Conservation (phyloP, 768 basidiomycete genomes). For the Psilocybe cyanescens region DNA sequence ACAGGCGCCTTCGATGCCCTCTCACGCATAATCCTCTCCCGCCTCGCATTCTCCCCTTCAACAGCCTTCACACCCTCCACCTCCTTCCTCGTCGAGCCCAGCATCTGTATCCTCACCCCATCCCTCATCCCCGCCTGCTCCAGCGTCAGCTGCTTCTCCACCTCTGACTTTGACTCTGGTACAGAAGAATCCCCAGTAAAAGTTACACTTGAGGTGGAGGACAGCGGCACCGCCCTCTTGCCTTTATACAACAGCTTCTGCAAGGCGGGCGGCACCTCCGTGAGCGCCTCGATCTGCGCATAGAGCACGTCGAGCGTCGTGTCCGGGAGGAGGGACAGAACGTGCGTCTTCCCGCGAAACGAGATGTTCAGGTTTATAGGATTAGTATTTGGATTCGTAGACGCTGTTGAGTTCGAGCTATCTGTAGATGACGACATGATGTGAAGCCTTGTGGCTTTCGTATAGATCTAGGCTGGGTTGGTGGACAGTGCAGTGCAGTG, state of each 20-base stretch:
- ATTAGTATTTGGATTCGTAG: slow-evolving; percentile 6
- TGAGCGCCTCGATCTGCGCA: slow-evolving; percentile 59
- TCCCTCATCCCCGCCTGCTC: slow-evolving; percentile 58
- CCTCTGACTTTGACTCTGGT: neutral
- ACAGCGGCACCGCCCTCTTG: slow-evolving; percentile 39
- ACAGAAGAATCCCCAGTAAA: too few relatives aligned
- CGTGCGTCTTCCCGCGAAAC: slow-evolving; percentile 52
- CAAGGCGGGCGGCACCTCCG: slow-evolving; percentile 61
- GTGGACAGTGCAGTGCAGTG: neutral
- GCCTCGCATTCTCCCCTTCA: slow-evolving; percentile 60
- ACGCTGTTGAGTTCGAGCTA: neutral
- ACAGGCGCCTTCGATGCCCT: slow-evolving; percentile 57
- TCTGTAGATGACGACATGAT: neutral
- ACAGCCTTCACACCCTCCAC: slow-evolving; percentile 54
- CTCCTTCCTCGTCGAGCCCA: slow-evolving; percentile 67
- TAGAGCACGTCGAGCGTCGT: slow-evolving; percentile 57
- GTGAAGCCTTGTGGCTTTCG: too few relatives aligned
- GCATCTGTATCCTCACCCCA: slow-evolving; percentile 70
- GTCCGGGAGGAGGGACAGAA: slow-evolving; percentile 51
- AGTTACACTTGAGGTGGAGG: too few relatives aligned
- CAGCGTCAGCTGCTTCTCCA: slow-evolving; percentile 30
- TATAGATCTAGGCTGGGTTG: too few relatives aligned
- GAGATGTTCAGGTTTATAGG: slow-evolving; percentile 35
- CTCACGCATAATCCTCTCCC: slow-evolving; percentile 62
- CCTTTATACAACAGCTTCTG: slow-evolving; percentile 81